Base-by-base conservation (phyloP, 106 monocot genomes). In the Acorus gramineus region DNA sequence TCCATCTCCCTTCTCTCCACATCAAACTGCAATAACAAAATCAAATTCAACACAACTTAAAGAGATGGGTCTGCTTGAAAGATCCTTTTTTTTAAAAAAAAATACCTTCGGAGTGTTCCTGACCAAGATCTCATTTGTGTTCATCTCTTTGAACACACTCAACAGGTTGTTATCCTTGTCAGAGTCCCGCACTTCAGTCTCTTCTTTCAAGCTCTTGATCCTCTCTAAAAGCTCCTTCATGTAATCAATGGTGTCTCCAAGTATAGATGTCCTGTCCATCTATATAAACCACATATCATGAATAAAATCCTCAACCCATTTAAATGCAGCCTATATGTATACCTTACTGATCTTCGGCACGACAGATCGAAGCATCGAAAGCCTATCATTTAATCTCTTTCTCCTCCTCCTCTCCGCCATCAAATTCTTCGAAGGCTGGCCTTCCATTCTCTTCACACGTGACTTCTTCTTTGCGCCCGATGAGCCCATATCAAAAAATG, bases 271-370 rank as follows among this genome's bases (percentile, higher is more conserved):
- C 52, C 98, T 79, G 42, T 98, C 98, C 98, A 98, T 98, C 98
- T 98, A 70, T 52, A 28, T 28, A 28, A 28, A 28, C 28, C 28
- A 28, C 28, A 28, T 0, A 28, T 28, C 28, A 28, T 28, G 28
- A 28, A 28, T 28, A 6, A 48, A 14, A 46, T 7, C 61, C 43
- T 61, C 3, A 61, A 46, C 61, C 43, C 46, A 61, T 28, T 28
- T 0, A 28, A 28, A 28, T 28, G 28, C 28, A 28, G 28, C 28
- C 28, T 0, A 28, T 8, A 6, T 64, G 49, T 2, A 14, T 62
- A 91, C 96, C 87, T 98, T 98, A 79, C 87, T 91, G 58, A 98
- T 98, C 83, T 98, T 98, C 11, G 96, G 96, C 4, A 98, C 96
- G n/a, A 98, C 83, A 58, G 96, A 98, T 14, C 96, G 73, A 50